Conservation (phyloP, 2,329 filamentous ascomycete species). For the Fusarium pseudoanthophilum region DNA sequence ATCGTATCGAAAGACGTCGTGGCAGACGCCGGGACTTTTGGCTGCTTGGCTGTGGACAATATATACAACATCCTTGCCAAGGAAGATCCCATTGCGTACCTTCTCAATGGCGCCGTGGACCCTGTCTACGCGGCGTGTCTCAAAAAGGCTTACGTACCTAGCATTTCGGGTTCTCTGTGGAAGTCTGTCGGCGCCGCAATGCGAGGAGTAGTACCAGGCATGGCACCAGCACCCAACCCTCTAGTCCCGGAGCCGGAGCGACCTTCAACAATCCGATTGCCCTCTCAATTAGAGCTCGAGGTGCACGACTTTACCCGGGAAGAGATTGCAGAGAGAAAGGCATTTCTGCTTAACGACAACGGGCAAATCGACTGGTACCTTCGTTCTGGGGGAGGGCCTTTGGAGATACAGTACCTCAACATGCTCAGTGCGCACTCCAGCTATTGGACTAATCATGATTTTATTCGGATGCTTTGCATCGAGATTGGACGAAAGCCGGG, state of each 20-base stretch:
- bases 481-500: slow-evolving; percentile 85
- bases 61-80: slow-evolving; percentile 89
- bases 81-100: slow-evolving; percentile 84
- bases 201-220: slow-evolving; percentile 69
- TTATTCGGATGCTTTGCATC: slow-evolving; percentile 88
- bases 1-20: slow-evolving; percentile 68
- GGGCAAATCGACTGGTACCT: slow-evolving; percentile 94
- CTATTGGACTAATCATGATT: slow-evolving; percentile 90
- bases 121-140: slow-evolving; percentile 79
- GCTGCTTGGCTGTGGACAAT: slow-evolving; percentile 93
- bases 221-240: slow-evolving; percentile 47
- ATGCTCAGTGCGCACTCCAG: slow-evolving; percentile 96
- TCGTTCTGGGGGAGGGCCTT: slow-evolving; percentile 81
- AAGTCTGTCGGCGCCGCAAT: slow-evolving; percentile 72
- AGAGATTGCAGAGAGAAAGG: slow-evolving; percentile 90
- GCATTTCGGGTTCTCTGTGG: slow-evolving; percentile 72
- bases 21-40: slow-evolving; percentile 83
- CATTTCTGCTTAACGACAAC: slow-evolving; percentile 91
- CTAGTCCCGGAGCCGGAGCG: slow-evolving; percentile 49
- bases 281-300: slow-evolving; percentile 85
- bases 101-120: slow-evolving; percentile 91
- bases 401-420: slow-evolving; percentile 96
- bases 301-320: slow-evolving; percentile 95
- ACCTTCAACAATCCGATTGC: slow-evolving; percentile 59
- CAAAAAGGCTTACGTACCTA: slow-evolving; percentile 82